Percentiles rank a stretch among this genome's conserved stretches.
Conservation (phyloP, 768 basidiomycete genomes). For the Phallus indusiatus region DNA sequence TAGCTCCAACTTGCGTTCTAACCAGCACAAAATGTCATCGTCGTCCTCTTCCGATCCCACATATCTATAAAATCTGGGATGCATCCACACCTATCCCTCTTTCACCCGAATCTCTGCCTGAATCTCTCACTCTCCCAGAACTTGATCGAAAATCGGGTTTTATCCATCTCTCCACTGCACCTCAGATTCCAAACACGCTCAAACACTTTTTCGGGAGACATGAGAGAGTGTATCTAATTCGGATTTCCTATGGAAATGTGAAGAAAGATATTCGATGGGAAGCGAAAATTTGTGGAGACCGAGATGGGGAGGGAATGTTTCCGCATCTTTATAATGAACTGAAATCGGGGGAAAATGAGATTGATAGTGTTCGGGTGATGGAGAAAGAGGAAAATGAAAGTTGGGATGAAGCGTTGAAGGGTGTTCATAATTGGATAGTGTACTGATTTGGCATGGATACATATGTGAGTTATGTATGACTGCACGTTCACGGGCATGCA, state of each 20-base stretch:
- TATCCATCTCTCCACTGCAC: constrained; percentile 47
- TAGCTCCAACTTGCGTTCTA: no score
- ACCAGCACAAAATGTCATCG: no score
- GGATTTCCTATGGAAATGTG: constrained; percentile 32
- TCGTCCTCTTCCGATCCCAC: no score
- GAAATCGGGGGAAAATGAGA: constrained; percentile 33
- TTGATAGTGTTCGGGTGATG: constrained; percentile 30
- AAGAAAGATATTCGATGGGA: constrained; percentile 41
- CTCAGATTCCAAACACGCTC: constrained; percentile 39
- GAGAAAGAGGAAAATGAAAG: constrained; percentile 16
- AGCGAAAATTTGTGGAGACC: constrained; percentile 32
- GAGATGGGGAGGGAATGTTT: constrained; percentile 37
- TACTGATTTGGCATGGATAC: no score
- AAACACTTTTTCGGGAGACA: constrained; percentile 35
- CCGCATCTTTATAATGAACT: constrained; percentile 46
- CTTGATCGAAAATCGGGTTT: constrained; percentile 40
- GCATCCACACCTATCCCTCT: constrained; percentile 14
- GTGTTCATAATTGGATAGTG: constrained; percentile 24
- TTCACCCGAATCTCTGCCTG: constrained; percentile 30
- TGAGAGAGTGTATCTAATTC: constrained; percentile 32
- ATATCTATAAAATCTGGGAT: no score
- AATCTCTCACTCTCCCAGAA: constrained; percentile 38
- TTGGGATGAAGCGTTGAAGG: constrained; percentile 26
- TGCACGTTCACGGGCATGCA: no score
- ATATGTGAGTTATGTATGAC: not conserved